Percentiles rank a stretch among this genome's conserved stretches.
Evolutionary conservation across 2,329 filamentous ascomycete genomes (phyloP).

Genomic region (Venturia effusa): DNA sequence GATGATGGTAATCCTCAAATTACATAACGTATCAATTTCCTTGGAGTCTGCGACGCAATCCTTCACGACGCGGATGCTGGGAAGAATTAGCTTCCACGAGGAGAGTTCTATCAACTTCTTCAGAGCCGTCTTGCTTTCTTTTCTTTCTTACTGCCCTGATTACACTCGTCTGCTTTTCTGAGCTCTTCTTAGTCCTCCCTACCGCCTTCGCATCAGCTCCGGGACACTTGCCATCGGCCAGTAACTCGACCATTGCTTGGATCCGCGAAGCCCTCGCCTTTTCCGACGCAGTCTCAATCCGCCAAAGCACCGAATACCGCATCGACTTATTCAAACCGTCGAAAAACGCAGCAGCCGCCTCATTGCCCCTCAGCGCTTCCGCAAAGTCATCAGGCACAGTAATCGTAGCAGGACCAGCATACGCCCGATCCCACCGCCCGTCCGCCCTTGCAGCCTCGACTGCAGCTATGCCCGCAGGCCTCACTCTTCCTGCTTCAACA

Average conservation of each 20-base stretch:
- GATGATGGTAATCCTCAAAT: neutral
- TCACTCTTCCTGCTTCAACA: slow-evolving; percentile 37
- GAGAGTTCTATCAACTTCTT: neutral
- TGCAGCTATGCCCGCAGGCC: slow-evolving; percentile 35
- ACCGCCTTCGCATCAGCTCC: neutral
- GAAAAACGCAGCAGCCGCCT: slow-evolving; percentile 30
- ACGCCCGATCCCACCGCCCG: slow-evolving; percentile 48
- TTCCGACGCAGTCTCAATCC: slow-evolving; percentile 32
- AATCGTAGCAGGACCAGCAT: slow-evolving; percentile 39
- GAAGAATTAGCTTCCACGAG: neutral
- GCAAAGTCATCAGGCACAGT: slow-evolving; percentile 40
- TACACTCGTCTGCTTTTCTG: neutral
- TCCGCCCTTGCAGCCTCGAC: slow-evolving; percentile 46
- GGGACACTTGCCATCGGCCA: neutral
- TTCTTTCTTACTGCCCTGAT: neutral
- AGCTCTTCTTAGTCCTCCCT: neutral
- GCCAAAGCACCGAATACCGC: slow-evolving; percentile 36
- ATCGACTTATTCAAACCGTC: slow-evolving; percentile 34
- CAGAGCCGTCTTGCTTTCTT: neutral
- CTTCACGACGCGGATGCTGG: neutral
- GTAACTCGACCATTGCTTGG: neutral
- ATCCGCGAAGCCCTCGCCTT: slow-evolving; percentile 14
- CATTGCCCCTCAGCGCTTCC: slow-evolving; percentile 28
- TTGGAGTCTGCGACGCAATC: neutral
- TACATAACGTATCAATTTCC: neutral